Base-by-base conservation (phyloP, 1,284 basidiomycete species). In the Tranzscheliella williamsii region DNA sequence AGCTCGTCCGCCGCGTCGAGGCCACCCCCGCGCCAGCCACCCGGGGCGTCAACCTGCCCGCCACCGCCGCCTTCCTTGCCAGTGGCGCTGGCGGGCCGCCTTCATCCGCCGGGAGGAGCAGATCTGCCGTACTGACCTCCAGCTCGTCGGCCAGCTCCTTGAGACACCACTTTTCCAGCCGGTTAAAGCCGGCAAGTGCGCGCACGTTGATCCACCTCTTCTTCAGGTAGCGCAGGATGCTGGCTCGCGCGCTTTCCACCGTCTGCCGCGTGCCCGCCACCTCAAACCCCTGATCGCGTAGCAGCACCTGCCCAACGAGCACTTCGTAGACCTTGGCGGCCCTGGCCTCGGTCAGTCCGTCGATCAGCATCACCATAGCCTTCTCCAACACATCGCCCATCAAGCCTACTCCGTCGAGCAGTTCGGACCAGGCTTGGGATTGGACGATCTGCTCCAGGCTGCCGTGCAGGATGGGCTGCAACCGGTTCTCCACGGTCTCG, bases 151-250 rank as follows among this genome's bases (percentile, higher is more conserved):
- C 57, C 60, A 91, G 90, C 85, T 96, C 93, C 73, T 91, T 87
- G 46, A 93, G 78, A 1, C 87, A 85, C 90, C 91, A 94, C 5
- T 83, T 83, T 38, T 94, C 89, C 17, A 96, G 80, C 4, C 79
- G 78, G 36, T 88, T 85, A 69, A 96, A 94, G 0, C 89, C 90
- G n/a, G 85, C 84, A 33, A 86, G 85, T 44, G 87, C 84, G 15
- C 87, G 83, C 26, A 92, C 84, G n/a, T 81, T 83, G 45, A 87
- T 77, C 90, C 90, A 94, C 22, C 72, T 35, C 36, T 60, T 68
- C 39, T 62, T 51, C 27, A 74, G 48, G 37, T 69, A 74, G 13
- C 56, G 41, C 23, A 74, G 24, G 29, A 72, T 48, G 39, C 54
- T 63, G 2, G 22, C 40, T 9, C 72, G 53, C 1, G 70, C 65